Percentiles rank a stretch among this genome's conserved stretches.
These are phyloP conservation scores for Debaryomyces maramus DNA, from an alignment of 805 yeast genomes.

Conservation along the genomic window DNA sequence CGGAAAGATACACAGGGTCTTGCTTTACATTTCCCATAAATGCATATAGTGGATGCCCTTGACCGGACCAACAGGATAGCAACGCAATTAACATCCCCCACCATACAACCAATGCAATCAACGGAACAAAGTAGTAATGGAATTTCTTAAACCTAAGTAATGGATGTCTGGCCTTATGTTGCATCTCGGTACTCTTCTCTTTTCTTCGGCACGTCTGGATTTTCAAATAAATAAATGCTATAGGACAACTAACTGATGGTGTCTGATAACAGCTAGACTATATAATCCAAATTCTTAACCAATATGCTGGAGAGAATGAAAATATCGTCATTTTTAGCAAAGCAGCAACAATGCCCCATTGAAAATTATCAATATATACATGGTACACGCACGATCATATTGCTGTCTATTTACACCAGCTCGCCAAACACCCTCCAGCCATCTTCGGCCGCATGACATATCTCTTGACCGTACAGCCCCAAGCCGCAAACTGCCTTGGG, in stretches of 20 bases:
- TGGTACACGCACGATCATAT: constrained; percentile 1
- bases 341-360: constrained; percentile 3
- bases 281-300: neutral
- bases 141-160: constrained; percentile 38
- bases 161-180: constrained; percentile 6
- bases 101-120: constrained; percentile 71
- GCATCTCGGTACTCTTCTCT: neutral
- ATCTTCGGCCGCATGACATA: neutral
- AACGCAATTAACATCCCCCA: constrained; percentile 88
- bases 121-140: constrained; percentile 60
- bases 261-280: neutral
- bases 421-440: neutral
- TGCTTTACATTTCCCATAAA: constrained; percentile 47
- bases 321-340: too few species aligned
- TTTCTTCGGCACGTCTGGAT: neutral
- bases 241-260: neutral
- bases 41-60: constrained; percentile 72
- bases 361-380: neutral
- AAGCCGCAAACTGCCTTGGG: neutral
- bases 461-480: neutral
- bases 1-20: constrained; percentile 70
- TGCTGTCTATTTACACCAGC: neutral
- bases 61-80: constrained; percentile 73
- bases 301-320: neutral
- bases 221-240: neutral